Evolutionary conservation across 176 grass and related monocot genomes (phyloP).

Genomic region (Aegilops umbellulata): DNA sequence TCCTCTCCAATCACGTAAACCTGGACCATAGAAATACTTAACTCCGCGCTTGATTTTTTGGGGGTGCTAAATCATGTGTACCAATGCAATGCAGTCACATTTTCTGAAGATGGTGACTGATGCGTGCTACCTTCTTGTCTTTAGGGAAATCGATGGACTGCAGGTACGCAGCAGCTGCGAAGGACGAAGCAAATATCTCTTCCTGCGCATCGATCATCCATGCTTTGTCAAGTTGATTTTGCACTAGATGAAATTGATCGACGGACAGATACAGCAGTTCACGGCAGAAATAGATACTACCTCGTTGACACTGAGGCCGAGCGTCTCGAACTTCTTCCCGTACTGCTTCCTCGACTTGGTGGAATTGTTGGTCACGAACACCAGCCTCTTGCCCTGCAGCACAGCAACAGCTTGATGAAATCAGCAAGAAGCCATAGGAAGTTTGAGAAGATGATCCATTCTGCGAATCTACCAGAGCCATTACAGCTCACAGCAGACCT

Average conservation of each 20-base stretch:
- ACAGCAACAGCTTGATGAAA: background rate
- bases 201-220: conserved; percentile 41
- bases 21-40: conserved; percentile 24
- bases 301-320: conserved; percentile 73
- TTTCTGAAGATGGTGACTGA: background rate
- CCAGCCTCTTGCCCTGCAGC: conserved; percentile 79
- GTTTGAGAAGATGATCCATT: background rate
- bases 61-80: background rate
- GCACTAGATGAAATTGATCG: background rate
- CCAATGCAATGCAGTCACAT: background rate
- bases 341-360: conserved; percentile 98
- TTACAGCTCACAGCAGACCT: conserved; percentile 28
- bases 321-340: conserved; percentile 87
- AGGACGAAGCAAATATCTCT: conserved; percentile 99
- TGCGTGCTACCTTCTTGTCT: conserved; percentile 70
- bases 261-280: background rate
- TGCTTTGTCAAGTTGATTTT: background rate
- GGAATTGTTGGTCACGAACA: conserved; percentile 98
- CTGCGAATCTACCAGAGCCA: background rate
- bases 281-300: conserved; percentile 21
- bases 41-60: background rate
- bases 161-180: conserved; percentile 89
- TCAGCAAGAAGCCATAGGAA: background rate
- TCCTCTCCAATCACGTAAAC: conserved; percentile 98
- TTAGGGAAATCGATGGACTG: conserved; percentile 90